phyloP scores from a whole-genome alignment of 805 yeast genomes.

The Metschnikowia koreensis region DNA sequence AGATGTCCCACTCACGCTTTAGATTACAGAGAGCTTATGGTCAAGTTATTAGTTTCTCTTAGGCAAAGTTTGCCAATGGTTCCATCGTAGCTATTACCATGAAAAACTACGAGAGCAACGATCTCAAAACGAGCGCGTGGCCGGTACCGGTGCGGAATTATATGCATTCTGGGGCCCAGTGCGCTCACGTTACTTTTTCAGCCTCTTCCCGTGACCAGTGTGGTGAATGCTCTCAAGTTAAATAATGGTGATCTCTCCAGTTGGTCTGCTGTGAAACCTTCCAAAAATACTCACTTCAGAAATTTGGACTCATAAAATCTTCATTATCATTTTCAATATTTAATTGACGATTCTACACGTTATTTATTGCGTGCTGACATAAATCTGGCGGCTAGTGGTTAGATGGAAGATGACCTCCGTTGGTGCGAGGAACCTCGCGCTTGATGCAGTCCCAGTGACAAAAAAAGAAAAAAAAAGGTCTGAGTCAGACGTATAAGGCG shows the following conservation, averaged over 20 bases:
- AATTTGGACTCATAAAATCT: no score
- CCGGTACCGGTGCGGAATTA: neutral
- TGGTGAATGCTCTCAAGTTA: neutral
- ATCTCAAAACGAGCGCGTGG: neutral
- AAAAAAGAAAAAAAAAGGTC: conserved; percentile 9
- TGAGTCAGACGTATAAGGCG: conserved; percentile 9
- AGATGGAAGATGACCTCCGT: conserved; percentile 4
- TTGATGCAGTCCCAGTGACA: conserved; percentile 4
- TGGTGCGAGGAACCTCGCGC: conserved; percentile 5
- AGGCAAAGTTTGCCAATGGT: neutral
- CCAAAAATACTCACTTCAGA: no score
- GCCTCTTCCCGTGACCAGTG: neutral
- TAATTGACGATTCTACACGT: neutral
- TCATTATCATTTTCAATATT: no score
- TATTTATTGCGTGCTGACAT: neutral
- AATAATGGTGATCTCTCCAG: no score
- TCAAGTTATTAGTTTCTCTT: no score
- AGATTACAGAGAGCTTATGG: no score
- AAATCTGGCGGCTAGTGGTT: neutral
- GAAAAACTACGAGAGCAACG: neutral
- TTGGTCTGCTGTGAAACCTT: no score
- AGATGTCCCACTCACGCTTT: no score
- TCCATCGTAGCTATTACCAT: neutral
- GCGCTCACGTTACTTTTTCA: conserved; percentile 1
- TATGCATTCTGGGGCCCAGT: conserved; percentile 1